Base-by-base conservation (phyloP, 768 basidiomycete species). In the Fomitopsis serialis region DNA sequence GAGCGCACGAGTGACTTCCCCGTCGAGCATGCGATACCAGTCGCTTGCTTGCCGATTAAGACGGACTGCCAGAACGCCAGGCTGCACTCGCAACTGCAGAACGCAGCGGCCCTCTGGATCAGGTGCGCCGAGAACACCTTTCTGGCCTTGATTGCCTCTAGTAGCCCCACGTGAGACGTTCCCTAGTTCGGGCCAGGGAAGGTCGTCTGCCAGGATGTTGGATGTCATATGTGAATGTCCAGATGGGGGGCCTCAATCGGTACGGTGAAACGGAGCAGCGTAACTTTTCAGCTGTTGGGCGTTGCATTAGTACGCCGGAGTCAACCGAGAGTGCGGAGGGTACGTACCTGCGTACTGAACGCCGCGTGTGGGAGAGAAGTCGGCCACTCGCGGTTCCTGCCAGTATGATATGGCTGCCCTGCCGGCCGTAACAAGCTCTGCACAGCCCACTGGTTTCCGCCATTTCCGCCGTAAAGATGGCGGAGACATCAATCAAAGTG, bases 131-230 rank as follows among this genome's bases (percentile, higher is more conserved):
- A 90, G 71, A 42, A 83, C 85, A 57, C 89, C 89, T 65, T 91
- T 91, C 66, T 89, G 87, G 46, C 89, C 89, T 76, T 90, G 89
- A 69, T 91, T 91, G 55, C 88, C 88, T 66, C 89, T 71, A 47
- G 89, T 90, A 23, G 89, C 89, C 45, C 89, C 88, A 53, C 88
- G 80, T 52, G 89, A 89, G 59, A 91, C 87, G 63, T 90, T 91
- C 57, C 88, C 89, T 56, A 89, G 76, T 70, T 91, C 88, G 58
- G 88, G 88, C 88, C 88, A 91, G 22, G 88, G 88, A 51, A 90
- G 77, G 75, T 91, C 88, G 74, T 91, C 89, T 58, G 78, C 63
- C 55, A 74, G 69, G 75, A 78, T 78, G 42, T 24, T 36, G 17
- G 17, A 24, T 23, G 42, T 11, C 44, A 45, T 22, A 45, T 45